A percentile compares a stretch with the other conserved stretches of the same genome.
Conservation (phyloP, 495 filamentous ascomycete species). For the Tuber magnatum region DNA sequence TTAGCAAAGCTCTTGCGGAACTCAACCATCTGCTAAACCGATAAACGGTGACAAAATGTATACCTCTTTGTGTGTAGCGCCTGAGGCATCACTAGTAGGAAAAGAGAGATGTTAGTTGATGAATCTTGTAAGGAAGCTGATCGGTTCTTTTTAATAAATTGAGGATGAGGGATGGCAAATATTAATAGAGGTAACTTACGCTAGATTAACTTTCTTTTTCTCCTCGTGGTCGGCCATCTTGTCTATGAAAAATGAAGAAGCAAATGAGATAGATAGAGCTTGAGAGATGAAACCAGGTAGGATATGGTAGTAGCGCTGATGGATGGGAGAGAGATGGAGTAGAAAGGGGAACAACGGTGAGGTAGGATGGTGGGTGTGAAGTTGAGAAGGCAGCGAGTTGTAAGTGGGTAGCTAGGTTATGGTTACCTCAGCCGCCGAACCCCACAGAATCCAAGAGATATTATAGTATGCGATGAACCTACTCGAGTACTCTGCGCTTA, state of each 20-base stretch:
- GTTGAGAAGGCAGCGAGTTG: slow-evolving; percentile 22
- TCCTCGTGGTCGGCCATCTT: slow-evolving; percentile 67
- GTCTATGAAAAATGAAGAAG: slow-evolving; percentile 21
- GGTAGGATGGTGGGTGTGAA: slow-evolving; percentile 32
- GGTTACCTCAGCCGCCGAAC: slow-evolving; percentile 38
- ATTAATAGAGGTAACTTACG: slow-evolving; percentile 52
- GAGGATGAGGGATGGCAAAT: slow-evolving; percentile 18
- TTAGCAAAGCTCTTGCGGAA: slow-evolving; percentile 38
- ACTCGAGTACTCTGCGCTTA: neutral
- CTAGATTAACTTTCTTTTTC: slow-evolving; percentile 84
- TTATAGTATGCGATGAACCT: slow-evolving; percentile 28
- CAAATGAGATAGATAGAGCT: slow-evolving; percentile 29
- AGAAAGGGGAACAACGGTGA: slow-evolving; percentile 18
- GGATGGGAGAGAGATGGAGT: slow-evolving; percentile 29
- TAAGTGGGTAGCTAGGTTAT: slow-evolving; percentile 31
- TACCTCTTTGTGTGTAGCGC: slow-evolving; percentile 79
- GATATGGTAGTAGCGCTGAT: slow-evolving; percentile 24
- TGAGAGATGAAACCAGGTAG: slow-evolving; percentile 15
- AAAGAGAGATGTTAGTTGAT: slow-evolving; percentile 33
- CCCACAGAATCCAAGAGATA: slow-evolving; percentile 34
- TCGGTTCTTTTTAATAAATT: slow-evolving; percentile 21
- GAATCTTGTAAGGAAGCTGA: slow-evolving; percentile 15
- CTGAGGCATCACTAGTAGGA: slow-evolving; percentile 69
- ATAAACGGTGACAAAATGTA: slow-evolving; percentile 35
- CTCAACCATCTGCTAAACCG: slow-evolving; percentile 8